These are phyloP conservation scores for Bifiguratus adelaidae DNA, from an alignment of 192 early-diverging fungal genomes.

Conservation along the genomic window DNA sequence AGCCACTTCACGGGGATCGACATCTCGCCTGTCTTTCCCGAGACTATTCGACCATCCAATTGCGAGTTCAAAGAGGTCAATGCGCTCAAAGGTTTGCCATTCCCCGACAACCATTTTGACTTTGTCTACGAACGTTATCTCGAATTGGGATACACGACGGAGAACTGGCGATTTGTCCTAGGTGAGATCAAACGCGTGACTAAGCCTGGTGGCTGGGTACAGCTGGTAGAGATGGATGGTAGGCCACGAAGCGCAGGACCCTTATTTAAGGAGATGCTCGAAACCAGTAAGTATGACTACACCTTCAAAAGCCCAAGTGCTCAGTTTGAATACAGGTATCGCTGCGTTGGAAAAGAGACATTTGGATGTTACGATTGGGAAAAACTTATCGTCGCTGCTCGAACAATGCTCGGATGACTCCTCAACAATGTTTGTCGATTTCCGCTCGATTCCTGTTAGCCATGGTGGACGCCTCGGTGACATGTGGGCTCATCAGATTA, in stretches of 20 bases:
- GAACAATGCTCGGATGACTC: not conserved
- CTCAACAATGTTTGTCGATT: not conserved
- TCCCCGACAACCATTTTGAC: constrained; percentile 31
- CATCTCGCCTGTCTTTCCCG: constrained; percentile 2
- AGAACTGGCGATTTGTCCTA: constrained; percentile 9
- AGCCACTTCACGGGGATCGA: constrained; percentile 34
- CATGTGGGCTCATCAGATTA: too few species aligned
- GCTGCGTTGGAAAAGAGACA: too few species aligned
- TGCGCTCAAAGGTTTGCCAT: constrained; percentile 20
- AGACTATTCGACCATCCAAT: constrained; percentile 8
- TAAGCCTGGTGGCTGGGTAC: not conserved
- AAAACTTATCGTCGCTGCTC: too few species aligned
- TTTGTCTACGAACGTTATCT: constrained; percentile 21
- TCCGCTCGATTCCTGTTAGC: not conserved
- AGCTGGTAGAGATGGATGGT: too few species aligned
- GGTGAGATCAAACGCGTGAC: not conserved
- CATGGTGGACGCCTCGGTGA: not conserved
- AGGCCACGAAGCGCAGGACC: too few species aligned
- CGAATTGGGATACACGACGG: constrained; percentile 12
- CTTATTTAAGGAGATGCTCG: too few species aligned
- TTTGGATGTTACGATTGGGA: too few species aligned
- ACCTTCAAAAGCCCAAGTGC: too few species aligned
- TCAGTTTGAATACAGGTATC: too few species aligned
- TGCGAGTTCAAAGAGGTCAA: constrained; percentile 26
- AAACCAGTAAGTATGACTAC: too few species aligned